A percentile compares a stretch with the other conserved stretches of the same genome.
Conservation (phyloP, 176 grass and related monocot species). For the Oropetium thomaeum region DNA sequence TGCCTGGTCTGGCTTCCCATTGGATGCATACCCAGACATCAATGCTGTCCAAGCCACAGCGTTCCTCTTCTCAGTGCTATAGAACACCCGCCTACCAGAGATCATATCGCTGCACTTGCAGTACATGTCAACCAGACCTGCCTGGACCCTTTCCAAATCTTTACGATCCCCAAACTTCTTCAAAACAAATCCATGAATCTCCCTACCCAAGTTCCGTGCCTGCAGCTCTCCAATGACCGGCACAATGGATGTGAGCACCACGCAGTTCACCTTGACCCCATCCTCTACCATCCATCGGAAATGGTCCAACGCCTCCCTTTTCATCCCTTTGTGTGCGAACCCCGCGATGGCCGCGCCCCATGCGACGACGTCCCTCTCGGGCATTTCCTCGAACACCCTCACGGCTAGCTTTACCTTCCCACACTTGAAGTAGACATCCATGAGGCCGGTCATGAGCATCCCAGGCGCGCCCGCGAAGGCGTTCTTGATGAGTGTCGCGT, state of each 20-base stretch:
- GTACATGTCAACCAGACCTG: slow-evolving; percentile 86
- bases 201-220: slow-evolving; percentile 57
- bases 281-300: slow-evolving; percentile 73
- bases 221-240: slow-evolving; percentile 61
- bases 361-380: slow-evolving; percentile 66
- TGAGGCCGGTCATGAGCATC: slow-evolving; percentile 72
- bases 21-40: slow-evolving; percentile 86
- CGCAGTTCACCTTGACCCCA: slow-evolving; percentile 63
- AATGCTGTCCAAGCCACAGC: slow-evolving; percentile 76
- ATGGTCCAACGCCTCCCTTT: slow-evolving; percentile 71
- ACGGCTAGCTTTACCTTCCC: slow-evolving; percentile 69
- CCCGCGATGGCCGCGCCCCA: slow-evolving; percentile 78
- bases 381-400: slow-evolving; percentile 86
- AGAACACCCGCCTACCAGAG: slow-evolving; percentile 71
- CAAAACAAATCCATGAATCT: slow-evolving; percentile 74
- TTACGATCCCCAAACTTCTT: slow-evolving; percentile 61
- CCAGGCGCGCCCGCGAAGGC: slow-evolving; percentile 45
- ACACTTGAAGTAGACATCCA: slow-evolving; percentile 89
- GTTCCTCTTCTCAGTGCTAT: slow-evolving; percentile 66
- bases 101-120: slow-evolving; percentile 85
- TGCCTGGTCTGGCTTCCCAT: slow-evolving; percentile 68
- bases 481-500: slow-evolving; percentile 75
- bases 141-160: slow-evolving; percentile 54
- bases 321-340: slow-evolving; percentile 73
- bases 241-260: slow-evolving; percentile 68